Percentiles rank a stretch among this genome's conserved stretches.
phyloP scores from a whole-genome alignment of 78 protist genomes.

The Emiliania huxleyi region DNA sequence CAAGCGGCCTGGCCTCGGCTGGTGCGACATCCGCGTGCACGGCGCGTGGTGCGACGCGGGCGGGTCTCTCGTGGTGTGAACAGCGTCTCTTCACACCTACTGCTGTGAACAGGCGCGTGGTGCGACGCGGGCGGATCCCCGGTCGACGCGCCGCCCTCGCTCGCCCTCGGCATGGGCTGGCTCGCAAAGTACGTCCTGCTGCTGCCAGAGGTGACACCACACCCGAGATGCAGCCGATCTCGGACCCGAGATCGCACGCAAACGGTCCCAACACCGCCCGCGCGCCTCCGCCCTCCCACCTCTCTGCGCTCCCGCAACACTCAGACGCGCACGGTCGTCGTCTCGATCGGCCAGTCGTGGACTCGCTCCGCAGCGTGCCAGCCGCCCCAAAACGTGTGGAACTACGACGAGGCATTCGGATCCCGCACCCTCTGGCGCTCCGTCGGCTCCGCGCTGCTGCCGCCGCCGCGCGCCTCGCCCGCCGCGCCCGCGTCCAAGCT shows the following conservation, averaged over 20 bases:
- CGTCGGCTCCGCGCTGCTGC: not conserved
- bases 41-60: not conserved
- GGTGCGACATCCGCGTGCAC: not conserved
- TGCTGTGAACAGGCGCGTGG: too few species aligned
- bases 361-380: not conserved
- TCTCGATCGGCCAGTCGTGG: not conserved
- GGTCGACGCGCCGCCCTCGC: not conserved
- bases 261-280: too few species aligned
- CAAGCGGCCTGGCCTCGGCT: not conserved
- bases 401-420: not conserved
- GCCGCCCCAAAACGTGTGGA: not conserved
- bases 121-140: not conserved
- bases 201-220: too few species aligned
- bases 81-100: too few species aligned
- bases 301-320: too few species aligned
- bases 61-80: too few species aligned
- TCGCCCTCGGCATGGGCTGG: not conserved
- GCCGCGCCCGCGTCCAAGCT: too few species aligned
- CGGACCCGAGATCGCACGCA: too few species aligned
- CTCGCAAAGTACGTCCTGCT: not conserved
- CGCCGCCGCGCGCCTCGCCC: too few species aligned
- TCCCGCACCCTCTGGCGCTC: not conserved
- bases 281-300: too few species aligned
- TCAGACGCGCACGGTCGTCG: not conserved
- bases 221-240: too few species aligned